A percentile compares a stretch with the other conserved stretches of the same genome.
Conservation (phyloP, 495 filamentous ascomycete species). For the Hypoxylon intermedium region DNA sequence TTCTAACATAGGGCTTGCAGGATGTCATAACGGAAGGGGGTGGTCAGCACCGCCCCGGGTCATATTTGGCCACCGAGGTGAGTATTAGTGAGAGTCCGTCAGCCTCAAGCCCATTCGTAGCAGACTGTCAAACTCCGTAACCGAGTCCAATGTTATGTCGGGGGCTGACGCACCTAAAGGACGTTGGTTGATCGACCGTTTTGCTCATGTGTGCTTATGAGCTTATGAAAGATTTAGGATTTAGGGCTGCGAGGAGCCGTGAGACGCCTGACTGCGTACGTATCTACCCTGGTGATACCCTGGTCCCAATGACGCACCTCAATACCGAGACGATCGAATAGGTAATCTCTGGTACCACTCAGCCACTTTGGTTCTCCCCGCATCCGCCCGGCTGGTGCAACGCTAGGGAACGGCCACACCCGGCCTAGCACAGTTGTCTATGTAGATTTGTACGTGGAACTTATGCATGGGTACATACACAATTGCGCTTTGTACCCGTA, state of each 20-base stretch:
- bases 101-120: neutral
- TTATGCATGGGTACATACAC: too few species aligned
- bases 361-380: neutral
- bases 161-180: neutral
- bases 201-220: too few species aligned
- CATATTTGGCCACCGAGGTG: neutral
- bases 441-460: too few species aligned
- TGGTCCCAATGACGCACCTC: conserved; percentile 32
- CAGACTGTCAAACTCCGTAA: neutral
- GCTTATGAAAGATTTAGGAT: neutral
- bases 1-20: conserved; percentile 19
- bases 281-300: too few species aligned
- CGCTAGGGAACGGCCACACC: neutral
- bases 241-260: conserved; percentile 22
- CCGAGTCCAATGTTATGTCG: neutral
- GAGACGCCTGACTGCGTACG: conserved; percentile 25
- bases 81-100: neutral
- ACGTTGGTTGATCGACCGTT: too few species aligned
- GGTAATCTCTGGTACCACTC: neutral
- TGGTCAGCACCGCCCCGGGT: neutral
- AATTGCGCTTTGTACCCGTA: too few species aligned
- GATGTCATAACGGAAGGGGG: neutral
- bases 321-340: conserved; percentile 2
- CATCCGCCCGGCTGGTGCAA: neutral
- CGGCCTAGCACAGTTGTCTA: too few species aligned